Evolutionary conservation across 108 stramenopile genomes (phyloP), one percentile per base, ranked within the genome.

Genomic region (Chaetoceros tenuissimus): DNA sequence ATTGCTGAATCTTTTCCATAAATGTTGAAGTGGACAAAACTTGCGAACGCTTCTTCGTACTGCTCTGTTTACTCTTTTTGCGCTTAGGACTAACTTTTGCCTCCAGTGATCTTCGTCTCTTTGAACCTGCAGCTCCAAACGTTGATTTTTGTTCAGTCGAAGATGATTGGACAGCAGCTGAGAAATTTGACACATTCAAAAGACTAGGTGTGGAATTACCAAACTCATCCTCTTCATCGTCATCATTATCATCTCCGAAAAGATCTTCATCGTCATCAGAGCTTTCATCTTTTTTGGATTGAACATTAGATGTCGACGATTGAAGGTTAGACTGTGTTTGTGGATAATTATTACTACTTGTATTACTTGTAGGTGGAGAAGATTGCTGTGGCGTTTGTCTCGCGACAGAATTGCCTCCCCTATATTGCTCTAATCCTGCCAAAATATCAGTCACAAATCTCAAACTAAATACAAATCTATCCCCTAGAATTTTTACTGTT

Each of bases 401-500:
- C 8, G 34, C 3, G 62, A 30, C 26, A 45, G 10, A 24, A 31
- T 31, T 50, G 25, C 65, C 78, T 26, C 60, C 59, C 5, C 85
- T 79, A 72, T 63, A 87, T 10, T 54, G 47, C 24, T 87, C 84
- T 59, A 92, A 63, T 27, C 84, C 90, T 40, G 60, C 46, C 24
- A 92, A 53, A 24, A 92, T 51, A 52, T 92, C 85, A 73, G 60
- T 69, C 17, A 92, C 80, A 68, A 73, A 92, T 34, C 90, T 80
- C 54, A 79, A 52, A 23, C 68, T 71, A 62, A 82, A 92, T 19
- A 92, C 79, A 20, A 68, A 68, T 45, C 90, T 74, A 65, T 92
- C 90, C 24, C 82, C 90, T 86, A 85, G 87, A 54, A 92, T 82
- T 58, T 92, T 92, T 57, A 83, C 82, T 16, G 86, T 87, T 30